A percentile compares a stretch with the other conserved stretches of the same genome.
Conservation (phyloP, 2,329 filamentous ascomycete species). For the Neofusicoccum laricinum region DNA sequence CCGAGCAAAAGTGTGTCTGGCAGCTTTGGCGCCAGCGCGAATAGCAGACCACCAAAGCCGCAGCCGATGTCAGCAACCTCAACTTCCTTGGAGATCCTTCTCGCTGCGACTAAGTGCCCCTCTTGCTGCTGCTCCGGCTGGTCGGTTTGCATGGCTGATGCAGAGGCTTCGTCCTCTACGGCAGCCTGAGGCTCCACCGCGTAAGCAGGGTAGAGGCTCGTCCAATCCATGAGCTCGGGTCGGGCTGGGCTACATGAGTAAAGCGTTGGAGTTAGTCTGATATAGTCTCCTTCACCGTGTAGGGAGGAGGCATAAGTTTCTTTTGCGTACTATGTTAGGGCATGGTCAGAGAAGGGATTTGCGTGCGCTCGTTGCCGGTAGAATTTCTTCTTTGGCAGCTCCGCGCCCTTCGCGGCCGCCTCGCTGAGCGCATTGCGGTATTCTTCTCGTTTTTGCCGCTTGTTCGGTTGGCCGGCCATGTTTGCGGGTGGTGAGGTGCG, state of each 20-base stretch:
- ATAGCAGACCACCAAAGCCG: slow-evolving; percentile 87
- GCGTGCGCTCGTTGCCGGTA: slow-evolving; percentile 95
- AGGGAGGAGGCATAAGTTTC: neutral
- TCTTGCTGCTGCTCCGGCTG: slow-evolving; percentile 19
- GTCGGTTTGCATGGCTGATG: slow-evolving; percentile 2
- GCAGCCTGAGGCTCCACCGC: slow-evolving; percentile 33
- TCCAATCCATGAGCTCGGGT: slow-evolving; percentile 90
- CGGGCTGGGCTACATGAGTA: slow-evolving; percentile 62
- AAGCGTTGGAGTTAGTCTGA: neutral
- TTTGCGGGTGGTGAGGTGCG: neutral
- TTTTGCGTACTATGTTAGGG: slow-evolving; percentile 70
- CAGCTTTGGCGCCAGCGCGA: slow-evolving; percentile 77
- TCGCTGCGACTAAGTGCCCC: slow-evolving; percentile 23
- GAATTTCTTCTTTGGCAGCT: slow-evolving; percentile 89
- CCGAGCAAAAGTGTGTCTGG: slow-evolving; percentile 82
- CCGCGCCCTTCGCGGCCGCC: slow-evolving; percentile 57
- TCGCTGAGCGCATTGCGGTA: slow-evolving; percentile 37
- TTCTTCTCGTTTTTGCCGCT: slow-evolving; percentile 47
- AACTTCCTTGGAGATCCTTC: slow-evolving; percentile 63
- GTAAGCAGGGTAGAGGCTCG: slow-evolving; percentile 75
- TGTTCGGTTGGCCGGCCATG: slow-evolving; percentile 34
- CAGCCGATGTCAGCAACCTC: slow-evolving; percentile 97
- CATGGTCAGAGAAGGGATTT: slow-evolving; percentile 96
- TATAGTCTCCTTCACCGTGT: neutral
- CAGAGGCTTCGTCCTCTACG: neutral